Conservation (phyloP, 345 rosid genomes). For the Odontarrhena argentea region DNA sequence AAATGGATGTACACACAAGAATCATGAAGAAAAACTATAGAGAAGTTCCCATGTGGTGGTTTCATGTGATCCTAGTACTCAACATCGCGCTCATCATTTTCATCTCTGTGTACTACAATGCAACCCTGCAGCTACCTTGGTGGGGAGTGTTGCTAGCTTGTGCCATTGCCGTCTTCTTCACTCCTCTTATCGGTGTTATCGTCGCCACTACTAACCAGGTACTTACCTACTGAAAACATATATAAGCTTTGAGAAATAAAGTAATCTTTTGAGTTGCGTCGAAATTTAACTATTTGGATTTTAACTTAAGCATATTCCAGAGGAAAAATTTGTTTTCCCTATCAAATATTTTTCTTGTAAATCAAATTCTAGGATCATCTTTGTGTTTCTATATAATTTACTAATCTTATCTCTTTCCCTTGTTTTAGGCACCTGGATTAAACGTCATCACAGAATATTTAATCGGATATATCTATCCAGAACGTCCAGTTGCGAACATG, state of each 20-base stretch:
- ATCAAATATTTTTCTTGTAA: too few relatives aligned
- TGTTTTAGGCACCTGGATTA: constrained; percentile 56
- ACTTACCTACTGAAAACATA: constrained; percentile 10
- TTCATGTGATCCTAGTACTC: constrained; percentile 48
- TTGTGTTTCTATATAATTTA: too few relatives aligned
- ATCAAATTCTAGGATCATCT: too few relatives aligned
- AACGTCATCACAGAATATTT: constrained; percentile 79
- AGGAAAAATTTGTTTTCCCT: too few relatives aligned
- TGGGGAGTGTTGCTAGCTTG: constrained; percentile 85
- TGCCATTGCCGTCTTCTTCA: constrained; percentile 67
- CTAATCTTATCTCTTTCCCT: too few relatives aligned
- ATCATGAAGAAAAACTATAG: constrained; percentile 69
- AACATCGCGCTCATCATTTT: constrained; percentile 55
- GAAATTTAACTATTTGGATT: background rate
- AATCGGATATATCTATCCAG: constrained; percentile 78
- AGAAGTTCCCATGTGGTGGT: constrained; percentile 83
- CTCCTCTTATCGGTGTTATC: constrained; percentile 78
- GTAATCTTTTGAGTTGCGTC: background rate
- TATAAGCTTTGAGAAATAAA: constrained; percentile 2
- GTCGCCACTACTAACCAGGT: constrained; percentile 68
- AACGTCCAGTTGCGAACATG: constrained; percentile 87
- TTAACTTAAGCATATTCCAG: too few relatives aligned
- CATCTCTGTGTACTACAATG: constrained; percentile 56
- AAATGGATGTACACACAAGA: constrained; percentile 67
- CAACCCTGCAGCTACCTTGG: constrained; percentile 76